phyloP scores from a whole-genome alignment of 2,329 filamentous ascomycete species.

The Diaporthe vexans region DNA sequence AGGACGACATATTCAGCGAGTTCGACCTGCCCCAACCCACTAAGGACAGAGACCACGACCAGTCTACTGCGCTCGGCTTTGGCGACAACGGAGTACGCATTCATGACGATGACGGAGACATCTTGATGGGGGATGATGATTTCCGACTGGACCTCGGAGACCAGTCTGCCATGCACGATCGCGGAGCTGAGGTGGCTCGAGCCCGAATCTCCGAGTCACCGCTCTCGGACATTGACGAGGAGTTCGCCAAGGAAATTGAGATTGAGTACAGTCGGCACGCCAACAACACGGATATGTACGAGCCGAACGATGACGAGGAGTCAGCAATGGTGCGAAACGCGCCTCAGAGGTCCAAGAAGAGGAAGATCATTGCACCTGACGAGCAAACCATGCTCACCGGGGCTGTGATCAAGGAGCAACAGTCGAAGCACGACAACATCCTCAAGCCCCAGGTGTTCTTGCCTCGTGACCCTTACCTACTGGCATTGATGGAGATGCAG shows the following conservation, averaged over 20 bases:
- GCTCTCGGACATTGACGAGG: slow-evolving; percentile 78
- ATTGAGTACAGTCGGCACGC: slow-evolving; percentile 66
- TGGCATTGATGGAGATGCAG: slow-evolving; percentile 93
- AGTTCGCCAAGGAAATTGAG: slow-evolving; percentile 71
- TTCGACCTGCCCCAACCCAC: slow-evolving; percentile 69
- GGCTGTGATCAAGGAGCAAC: slow-evolving; percentile 86
- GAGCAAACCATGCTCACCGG: slow-evolving; percentile 82
- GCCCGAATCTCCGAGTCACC: slow-evolving; percentile 78
- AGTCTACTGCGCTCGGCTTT: slow-evolving; percentile 67
- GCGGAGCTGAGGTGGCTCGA: slow-evolving; percentile 64
- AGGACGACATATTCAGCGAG: slow-evolving; percentile 79
- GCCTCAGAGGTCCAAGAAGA: slow-evolving; percentile 80
- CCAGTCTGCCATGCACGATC: slow-evolving; percentile 68
- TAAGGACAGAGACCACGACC: slow-evolving; percentile 71
- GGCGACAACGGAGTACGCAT: slow-evolving; percentile 70
- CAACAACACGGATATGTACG: slow-evolving; percentile 71
- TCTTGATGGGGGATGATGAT: slow-evolving; percentile 73
- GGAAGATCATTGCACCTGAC: slow-evolving; percentile 87
- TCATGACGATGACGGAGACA: slow-evolving; percentile 74
- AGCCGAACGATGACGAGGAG: slow-evolving; percentile 70
- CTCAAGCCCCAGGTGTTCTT: slow-evolving; percentile 86
- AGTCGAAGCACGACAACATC: slow-evolving; percentile 88
- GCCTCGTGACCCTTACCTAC: slow-evolving; percentile 86
- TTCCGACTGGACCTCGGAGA: slow-evolving; percentile 75
- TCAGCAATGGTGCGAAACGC: slow-evolving; percentile 74